These are phyloP conservation scores for Phascolomyces articulosus DNA, from an alignment of 371 early-diverging fungal species.

Conservation along the genomic window DNA sequence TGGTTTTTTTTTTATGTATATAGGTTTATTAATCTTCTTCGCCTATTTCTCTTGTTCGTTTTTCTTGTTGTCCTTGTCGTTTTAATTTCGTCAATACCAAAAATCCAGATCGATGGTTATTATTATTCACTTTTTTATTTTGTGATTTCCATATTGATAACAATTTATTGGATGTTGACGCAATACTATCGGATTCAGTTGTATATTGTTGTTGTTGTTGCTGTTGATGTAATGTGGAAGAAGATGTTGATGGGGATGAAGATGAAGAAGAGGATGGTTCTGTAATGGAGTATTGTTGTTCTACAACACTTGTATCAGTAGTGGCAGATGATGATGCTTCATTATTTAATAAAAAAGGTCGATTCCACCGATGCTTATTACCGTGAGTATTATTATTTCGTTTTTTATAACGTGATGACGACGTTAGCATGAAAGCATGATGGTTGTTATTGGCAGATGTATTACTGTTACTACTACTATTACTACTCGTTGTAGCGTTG, in stretches of 20 bases:
- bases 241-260: neutral
- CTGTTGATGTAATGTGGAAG: neutral
- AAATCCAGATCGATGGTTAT: constrained; percentile 7
- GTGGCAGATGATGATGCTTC: no score
- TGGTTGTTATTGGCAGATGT: neutral
- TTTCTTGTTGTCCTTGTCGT: constrained; percentile 1
- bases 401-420: neutral
- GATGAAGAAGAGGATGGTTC: neutral
- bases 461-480: no score
- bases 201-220: neutral
- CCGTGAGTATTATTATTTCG: neutral
- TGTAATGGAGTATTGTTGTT: neutral
- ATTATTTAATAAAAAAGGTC: neutral
- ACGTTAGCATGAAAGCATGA: neutral
- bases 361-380: neutral
- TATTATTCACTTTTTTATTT: constrained; percentile 7
- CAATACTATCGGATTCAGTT: constrained; percentile 1
- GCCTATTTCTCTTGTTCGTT: neutral
- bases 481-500: neutral
- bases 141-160: neutral
- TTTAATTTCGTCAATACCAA: constrained; percentile 6
- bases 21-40: neutral
- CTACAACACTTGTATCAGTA: no score
- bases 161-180: neutral
- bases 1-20: neutral